A percentile compares a stretch with the other conserved stretches of the same genome.
These are phyloP conservation scores for Lactifluus subvellereus DNA, from an alignment of 768 basidiomycete species.

Conservation along the genomic window DNA sequence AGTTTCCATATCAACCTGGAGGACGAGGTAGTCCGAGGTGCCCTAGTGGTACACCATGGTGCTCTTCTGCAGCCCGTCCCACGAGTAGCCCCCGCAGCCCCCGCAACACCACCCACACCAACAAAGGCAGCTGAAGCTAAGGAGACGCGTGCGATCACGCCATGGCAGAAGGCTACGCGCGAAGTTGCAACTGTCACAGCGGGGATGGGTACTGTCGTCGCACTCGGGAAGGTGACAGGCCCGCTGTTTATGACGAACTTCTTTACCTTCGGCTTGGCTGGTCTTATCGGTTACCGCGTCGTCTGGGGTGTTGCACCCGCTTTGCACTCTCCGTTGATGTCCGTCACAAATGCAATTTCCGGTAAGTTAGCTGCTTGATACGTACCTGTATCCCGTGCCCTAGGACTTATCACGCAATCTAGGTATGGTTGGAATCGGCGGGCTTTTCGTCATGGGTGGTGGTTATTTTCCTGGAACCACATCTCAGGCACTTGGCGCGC, in stretches of 20 bases:
- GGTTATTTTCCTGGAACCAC: constrained; percentile 77
- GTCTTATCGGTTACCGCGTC: constrained; percentile 80
- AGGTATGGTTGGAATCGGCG: constrained; percentile 78
- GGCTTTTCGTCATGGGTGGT: constrained; percentile 88
- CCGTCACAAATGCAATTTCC: constrained; percentile 85
- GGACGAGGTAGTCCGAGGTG: constrained; percentile 82
- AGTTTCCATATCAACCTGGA: constrained; percentile 63
- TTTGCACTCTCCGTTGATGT: constrained; percentile 86
- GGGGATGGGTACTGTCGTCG: constrained; percentile 69
- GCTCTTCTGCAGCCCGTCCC: constrained; percentile 60
- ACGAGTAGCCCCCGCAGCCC: constrained; percentile 59
- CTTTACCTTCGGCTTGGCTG: constrained; percentile 84
- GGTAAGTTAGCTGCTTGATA: constrained; percentile 38
- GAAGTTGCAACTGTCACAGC: constrained; percentile 70
- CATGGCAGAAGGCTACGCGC: constrained; percentile 75
- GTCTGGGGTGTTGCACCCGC: constrained; percentile 89
- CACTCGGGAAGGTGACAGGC: constrained; percentile 72
- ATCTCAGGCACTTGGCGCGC: constrained; percentile 71
- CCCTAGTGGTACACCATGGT: constrained; percentile 68
- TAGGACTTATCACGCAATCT: constrained; percentile 4
- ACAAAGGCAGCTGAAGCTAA: constrained; percentile 42
- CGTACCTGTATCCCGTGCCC: neutral
- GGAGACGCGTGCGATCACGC: constrained; percentile 57
- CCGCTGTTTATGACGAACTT: constrained; percentile 84
- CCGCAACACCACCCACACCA: constrained; percentile 44